Evolutionary conservation across 2,329 filamentous ascomycete genomes (phyloP), one percentile per base, ranked within the genome.

Genomic region (Aspergillus luchuensis): DNA sequence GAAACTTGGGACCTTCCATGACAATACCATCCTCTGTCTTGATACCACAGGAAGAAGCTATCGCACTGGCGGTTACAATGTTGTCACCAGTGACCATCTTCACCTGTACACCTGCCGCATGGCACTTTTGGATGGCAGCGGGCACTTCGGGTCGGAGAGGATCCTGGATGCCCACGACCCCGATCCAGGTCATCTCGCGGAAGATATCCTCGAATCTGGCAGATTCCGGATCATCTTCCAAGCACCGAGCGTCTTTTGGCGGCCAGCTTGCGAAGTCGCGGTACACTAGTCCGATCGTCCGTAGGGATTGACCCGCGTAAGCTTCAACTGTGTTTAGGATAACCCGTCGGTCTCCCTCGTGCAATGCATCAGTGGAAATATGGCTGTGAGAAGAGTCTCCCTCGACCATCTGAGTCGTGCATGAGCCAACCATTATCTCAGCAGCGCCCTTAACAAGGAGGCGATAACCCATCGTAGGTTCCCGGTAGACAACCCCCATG

Each of bases 11-110:
- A 0, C 88, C 88, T 76, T 90, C 87, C 87, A 91, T 89, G 52
- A 87, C 84, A 61, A 88, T 75, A 5, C 84, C 87, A 47, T 84
- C 84, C 50, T 78, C 73, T 4, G 79, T 82, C 17, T 82, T 83
- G 74, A 92, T 91, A 53, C 90, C 90, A 64, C 90, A 92, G 61
- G 92, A 88, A 8, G 80, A 82, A 2, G 90, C 89, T 66, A 92
- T 92, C 2, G 90, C 90, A 54, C 85, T 85, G 8, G 89, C 90
- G 21, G 90, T 92, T 19, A 87, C 80, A 63, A 91, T 79, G 69
- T 91, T 91, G 74, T 91, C 88, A 54, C 76, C 88, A 23, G 88
- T 91, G 53, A 91, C 88, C 88, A 91, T 90, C 67, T 89, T 88
- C 51, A 91, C 88, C 58, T 86, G 81, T 15, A 92, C 89, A 57